Evolutionary conservation across 192 early-diverging fungal species (phyloP).

Genomic region (Coemansia sp.): DNA sequence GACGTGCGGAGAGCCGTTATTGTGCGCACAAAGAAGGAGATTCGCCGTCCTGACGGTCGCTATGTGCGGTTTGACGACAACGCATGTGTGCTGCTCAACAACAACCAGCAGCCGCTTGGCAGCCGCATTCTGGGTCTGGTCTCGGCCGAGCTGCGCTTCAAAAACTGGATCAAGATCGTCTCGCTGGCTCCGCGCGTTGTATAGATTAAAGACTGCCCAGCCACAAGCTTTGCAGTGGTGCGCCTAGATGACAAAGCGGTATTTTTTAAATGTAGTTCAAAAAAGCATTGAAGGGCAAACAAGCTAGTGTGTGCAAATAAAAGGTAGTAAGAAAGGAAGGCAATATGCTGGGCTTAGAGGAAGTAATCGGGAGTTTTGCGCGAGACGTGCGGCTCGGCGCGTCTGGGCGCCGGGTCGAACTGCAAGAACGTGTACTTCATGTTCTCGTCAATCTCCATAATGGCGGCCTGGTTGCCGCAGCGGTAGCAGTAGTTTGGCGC

Average conservation of each 20-base stretch:
- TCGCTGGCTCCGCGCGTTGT: constrained; percentile 90
- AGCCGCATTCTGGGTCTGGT: constrained; percentile 91
- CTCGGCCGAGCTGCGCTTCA: constrained; percentile 83
- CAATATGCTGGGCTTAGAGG: constrained; percentile 60
- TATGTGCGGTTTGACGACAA: constrained; percentile 96
- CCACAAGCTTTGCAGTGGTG: too few species aligned
- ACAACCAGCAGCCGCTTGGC: constrained; percentile 90
- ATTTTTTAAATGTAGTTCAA: background rate
- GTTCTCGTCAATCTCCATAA: constrained; percentile 99
- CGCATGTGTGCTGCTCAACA: constrained; percentile 91
- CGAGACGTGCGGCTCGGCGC: constrained; percentile 97
- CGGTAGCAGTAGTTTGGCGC: constrained; percentile 99
- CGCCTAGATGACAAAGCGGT: background rate
- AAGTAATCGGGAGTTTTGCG: constrained; percentile 99
- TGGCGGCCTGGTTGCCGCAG: constrained; percentile 99
- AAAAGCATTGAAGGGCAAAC: constrained; percentile 8
- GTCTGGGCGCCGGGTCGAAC: constrained; percentile 96
- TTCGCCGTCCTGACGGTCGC: constrained; percentile 84
- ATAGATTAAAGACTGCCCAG: constrained; percentile 2
- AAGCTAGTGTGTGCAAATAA: constrained; percentile 3
- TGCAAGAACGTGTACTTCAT: constrained; percentile 99
- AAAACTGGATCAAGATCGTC: constrained; percentile 94
- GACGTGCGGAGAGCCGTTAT: constrained; percentile 90
- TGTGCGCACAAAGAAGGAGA: constrained; percentile 87
- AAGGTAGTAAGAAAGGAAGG: constrained; percentile 8